Conservation (phyloP, 2,329 filamentous ascomycete genomes). For the Aureobasidium lini region DNA sequence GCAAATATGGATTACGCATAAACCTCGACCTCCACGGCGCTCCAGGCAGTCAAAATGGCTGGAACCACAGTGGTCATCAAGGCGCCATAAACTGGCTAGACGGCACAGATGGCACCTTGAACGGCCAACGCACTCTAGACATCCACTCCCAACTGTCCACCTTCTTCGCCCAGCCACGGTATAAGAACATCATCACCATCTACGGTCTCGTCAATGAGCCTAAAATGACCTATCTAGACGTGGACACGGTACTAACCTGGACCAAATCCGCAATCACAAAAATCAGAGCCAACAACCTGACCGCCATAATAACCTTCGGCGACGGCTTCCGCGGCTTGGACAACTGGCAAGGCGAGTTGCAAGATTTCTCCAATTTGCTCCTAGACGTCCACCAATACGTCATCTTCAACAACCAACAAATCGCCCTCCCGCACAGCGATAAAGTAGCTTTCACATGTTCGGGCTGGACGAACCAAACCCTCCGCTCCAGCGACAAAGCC, state of each 20-base stretch:
- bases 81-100: conserved; percentile 82
- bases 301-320: conserved; percentile 70
- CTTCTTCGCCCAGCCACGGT: conserved; percentile 90
- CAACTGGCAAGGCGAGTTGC: conserved; percentile 83
- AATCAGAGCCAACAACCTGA: conserved; percentile 69
- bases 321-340: conserved; percentile 89
- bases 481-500: conserved; percentile 60
- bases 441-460: conserved; percentile 84
- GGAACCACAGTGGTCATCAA: conserved; percentile 88
- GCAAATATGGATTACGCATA: conserved; percentile 83
- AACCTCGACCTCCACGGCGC: conserved; percentile 91
- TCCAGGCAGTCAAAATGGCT: conserved; percentile 91
- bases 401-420: conserved; percentile 89
- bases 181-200: conserved; percentile 84
- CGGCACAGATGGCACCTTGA: conserved; percentile 72
- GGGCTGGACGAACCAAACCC: conserved; percentile 76
- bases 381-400: conserved; percentile 99
- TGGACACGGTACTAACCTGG: conserved; percentile 67
- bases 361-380: conserved; percentile 62
- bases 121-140: conserved; percentile 74
- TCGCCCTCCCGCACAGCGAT: conserved; percentile 69
- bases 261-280: conserved; percentile 64
- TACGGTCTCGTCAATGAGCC: conserved; percentile 96
- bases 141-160: conserved; percentile 78
- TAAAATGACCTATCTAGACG: conserved; percentile 63